phyloP scores from a whole-genome alignment of 805 yeast species.

The Torulaspora franciscae region DNA sequence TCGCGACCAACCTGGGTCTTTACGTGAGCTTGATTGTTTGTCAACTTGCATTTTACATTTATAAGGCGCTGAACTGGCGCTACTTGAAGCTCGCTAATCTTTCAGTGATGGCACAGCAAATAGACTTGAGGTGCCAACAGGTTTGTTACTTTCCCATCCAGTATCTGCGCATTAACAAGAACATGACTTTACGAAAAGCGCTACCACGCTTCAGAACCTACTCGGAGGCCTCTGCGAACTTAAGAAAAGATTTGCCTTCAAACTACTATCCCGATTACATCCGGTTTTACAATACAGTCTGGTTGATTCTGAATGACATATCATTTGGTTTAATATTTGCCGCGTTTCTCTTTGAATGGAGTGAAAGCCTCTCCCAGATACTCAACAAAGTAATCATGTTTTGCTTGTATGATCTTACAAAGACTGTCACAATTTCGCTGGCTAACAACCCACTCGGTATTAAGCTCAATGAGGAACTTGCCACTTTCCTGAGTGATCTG shows the following conservation, averaged over 20 bases:
- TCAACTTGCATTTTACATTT: constrained; percentile 18
- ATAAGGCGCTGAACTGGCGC: constrained; percentile 17
- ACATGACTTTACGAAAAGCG: constrained; percentile 12
- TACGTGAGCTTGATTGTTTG: constrained; percentile 13
- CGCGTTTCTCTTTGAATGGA: constrained; percentile 41
- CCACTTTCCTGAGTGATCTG: constrained; percentile 79
- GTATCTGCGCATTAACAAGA: constrained; percentile 48
- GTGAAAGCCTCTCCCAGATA: constrained; percentile 36
- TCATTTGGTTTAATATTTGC: constrained; percentile 65
- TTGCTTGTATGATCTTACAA: constrained; percentile 40
- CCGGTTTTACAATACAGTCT: constrained; percentile 75
- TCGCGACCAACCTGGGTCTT: constrained; percentile 2
- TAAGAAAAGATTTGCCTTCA: constrained; percentile 36
- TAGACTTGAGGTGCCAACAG: constrained; percentile 73
- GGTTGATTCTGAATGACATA: constrained; percentile 82
- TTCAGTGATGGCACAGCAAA: constrained; percentile 69
- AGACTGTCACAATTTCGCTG: constrained; percentile 58
- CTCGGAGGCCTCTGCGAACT: constrained; percentile 15
- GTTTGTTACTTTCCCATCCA: constrained; percentile 76
- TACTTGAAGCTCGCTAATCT: constrained; percentile 22
- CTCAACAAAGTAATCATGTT: constrained; percentile 26
- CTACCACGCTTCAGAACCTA: constrained; percentile 16
- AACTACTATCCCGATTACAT: constrained; percentile 59
- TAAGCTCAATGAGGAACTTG: constrained; percentile 80
- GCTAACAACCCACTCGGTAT: constrained; percentile 92